Percentiles rank a stretch among this genome's conserved stretches.
phyloP scores from a whole-genome alignment of 257 asterid species.

The Solanum rostratum region DNA sequence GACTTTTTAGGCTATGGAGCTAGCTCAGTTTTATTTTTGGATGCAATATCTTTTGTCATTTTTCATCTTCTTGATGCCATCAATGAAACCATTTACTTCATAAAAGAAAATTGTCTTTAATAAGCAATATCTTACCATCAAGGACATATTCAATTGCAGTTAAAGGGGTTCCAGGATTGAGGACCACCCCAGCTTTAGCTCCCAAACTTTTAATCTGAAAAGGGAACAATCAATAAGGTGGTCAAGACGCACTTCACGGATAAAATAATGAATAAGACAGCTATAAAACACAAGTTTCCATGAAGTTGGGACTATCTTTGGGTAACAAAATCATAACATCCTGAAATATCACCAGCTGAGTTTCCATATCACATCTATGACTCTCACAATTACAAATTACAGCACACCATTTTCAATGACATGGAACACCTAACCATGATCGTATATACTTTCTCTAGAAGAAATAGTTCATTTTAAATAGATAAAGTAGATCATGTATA shows the following conservation, averaged over 20 bases:
- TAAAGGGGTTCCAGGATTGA: conserved; percentile 92
- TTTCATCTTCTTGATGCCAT: neutral
- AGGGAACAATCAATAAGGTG: neutral
- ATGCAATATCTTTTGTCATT: neutral
- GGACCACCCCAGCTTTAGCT: conserved; percentile 99
- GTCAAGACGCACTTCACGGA: neutral
- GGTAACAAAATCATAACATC: neutral
- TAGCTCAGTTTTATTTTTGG: neutral
- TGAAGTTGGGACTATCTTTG: neutral
- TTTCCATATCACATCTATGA: neutral
- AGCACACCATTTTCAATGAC: neutral
- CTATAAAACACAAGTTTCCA: neutral
- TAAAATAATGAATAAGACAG: neutral
- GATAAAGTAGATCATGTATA: neutral
- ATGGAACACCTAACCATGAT: neutral
- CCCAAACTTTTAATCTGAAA: conserved; percentile 75
- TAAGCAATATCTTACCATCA: conserved; percentile 55
- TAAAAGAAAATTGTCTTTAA: neutral
- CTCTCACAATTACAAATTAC: neutral
- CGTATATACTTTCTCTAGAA: neutral
- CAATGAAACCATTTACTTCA: neutral
- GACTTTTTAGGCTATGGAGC: neutral
- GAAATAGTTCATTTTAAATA: neutral
- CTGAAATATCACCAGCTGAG: neutral
- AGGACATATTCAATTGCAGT: conserved; percentile 79